Evolutionary conservation across 2,329 filamentous ascomycete species (phyloP).

Genomic region (Daldinia sp.): DNA sequence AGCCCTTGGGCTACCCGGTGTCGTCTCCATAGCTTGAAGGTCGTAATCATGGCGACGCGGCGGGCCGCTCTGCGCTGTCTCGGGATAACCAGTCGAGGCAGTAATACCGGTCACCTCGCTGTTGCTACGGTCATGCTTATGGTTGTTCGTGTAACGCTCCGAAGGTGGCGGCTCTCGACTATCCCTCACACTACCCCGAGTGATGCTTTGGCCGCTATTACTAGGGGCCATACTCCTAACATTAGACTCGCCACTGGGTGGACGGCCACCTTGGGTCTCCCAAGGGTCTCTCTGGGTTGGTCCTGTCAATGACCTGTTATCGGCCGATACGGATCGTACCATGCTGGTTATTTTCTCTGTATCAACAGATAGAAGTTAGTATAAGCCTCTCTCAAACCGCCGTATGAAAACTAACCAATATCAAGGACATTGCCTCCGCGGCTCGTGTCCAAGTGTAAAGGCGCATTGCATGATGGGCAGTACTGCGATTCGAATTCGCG

Average conservation of each 20-base stretch:
- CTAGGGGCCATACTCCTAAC: slow-evolving; percentile 51
- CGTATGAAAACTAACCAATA: slow-evolving; percentile 72
- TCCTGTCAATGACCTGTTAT: slow-evolving; percentile 66
- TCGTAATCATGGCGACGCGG: slow-evolving; percentile 91
- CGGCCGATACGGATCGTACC: slow-evolving; percentile 83
- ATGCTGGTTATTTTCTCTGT: slow-evolving; percentile 95
- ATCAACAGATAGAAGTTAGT: slow-evolving; percentile 37
- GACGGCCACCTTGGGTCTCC: slow-evolving; percentile 71
- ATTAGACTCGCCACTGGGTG: slow-evolving; percentile 62
- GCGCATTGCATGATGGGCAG: slow-evolving; percentile 93
- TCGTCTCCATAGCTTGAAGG: slow-evolving; percentile 94
- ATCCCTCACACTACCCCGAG: slow-evolving; percentile 60
- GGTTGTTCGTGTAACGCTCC: slow-evolving; percentile 59
- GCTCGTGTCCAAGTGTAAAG: slow-evolving; percentile 90
- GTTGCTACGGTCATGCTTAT: slow-evolving; percentile 78
- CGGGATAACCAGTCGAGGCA: slow-evolving; percentile 84
- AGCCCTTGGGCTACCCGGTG: slow-evolving; percentile 77
- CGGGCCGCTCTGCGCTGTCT: slow-evolving; percentile 76
- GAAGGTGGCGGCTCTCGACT: slow-evolving; percentile 61
- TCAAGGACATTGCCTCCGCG: slow-evolving; percentile 92
- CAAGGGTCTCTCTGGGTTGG: slow-evolving; percentile 74
- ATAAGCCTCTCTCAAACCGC: background rate
- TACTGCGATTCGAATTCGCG: slow-evolving; percentile 93
- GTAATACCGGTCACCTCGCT: slow-evolving; percentile 80
- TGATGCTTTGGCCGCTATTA: slow-evolving; percentile 54